A percentile compares a stretch with the other conserved stretches of the same genome.
phyloP scores from a whole-genome alignment of 2,329 filamentous ascomycete species.

The Paraphoma chrysanthemicola region DNA sequence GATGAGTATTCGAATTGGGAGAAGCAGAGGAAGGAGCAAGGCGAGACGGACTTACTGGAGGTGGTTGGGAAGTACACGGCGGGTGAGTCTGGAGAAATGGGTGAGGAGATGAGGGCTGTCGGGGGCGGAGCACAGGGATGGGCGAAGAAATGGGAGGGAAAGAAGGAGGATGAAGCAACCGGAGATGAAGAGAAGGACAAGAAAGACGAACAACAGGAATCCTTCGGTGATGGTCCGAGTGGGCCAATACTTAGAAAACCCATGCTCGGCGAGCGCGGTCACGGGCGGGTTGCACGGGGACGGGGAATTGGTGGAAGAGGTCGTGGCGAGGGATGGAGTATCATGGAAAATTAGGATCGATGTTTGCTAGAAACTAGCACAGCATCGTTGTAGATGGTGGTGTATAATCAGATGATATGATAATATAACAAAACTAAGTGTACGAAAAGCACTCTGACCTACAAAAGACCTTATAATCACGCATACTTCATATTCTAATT shows the following conservation, averaged over 20 bases:
- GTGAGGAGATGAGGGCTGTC: slow-evolving; percentile 39
- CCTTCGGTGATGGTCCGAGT: slow-evolving; percentile 6
- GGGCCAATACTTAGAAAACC: slow-evolving; percentile 24
- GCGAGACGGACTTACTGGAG: slow-evolving; percentile 24
- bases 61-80: slow-evolving; percentile 34
- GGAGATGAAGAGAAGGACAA: not conserved
- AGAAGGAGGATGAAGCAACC: slow-evolving; percentile 5
- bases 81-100: slow-evolving; percentile 22
- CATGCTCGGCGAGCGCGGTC: slow-evolving; percentile 35
- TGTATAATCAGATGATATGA: no score
- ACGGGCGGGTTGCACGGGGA: slow-evolving; percentile 34
- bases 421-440: no score
- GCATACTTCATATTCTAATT: no score
- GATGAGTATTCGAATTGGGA: slow-evolving; percentile 53
- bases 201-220: not conserved
- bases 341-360: slow-evolving; percentile 17
- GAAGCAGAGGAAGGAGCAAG: slow-evolving; percentile 26
- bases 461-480: no score
- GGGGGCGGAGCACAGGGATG: slow-evolving; percentile 41
- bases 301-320: slow-evolving; percentile 10
- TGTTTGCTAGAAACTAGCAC: no score
- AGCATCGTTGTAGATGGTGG: no score
- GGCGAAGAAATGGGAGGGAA: slow-evolving; percentile 34
- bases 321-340: slow-evolving; percentile 20
- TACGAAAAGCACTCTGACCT: no score